Percentiles rank a stretch among this genome's conserved stretches.
phyloP scores from a whole-genome alignment of 2,329 filamentous ascomycete genomes.

The Ophiognomonia clavigignenti-juglandacearum region DNA sequence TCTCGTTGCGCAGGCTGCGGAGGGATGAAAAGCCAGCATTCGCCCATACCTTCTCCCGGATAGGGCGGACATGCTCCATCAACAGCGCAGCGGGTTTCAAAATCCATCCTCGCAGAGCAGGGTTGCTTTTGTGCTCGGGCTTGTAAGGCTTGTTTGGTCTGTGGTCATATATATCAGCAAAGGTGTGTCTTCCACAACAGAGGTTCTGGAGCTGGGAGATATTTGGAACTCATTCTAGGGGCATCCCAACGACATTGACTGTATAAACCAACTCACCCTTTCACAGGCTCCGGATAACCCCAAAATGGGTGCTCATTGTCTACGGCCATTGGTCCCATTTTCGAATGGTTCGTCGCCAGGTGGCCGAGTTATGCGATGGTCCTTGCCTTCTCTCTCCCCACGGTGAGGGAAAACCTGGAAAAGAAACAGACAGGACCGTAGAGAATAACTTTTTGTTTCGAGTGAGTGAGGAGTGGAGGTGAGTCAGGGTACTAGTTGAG shows the following conservation, averaged over 20 bases:
- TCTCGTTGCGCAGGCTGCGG: slow-evolving; percentile 43
- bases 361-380: background rate
- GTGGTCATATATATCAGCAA: slow-evolving; percentile 3
- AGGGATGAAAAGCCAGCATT: slow-evolving; percentile 60
- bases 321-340: slow-evolving; percentile 6
- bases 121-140: slow-evolving; percentile 46
- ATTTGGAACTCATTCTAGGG: background rate
- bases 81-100: slow-evolving; percentile 49
- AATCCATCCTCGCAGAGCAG: slow-evolving; percentile 50
- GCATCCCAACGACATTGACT: background rate
- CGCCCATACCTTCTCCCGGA: slow-evolving; percentile 54
- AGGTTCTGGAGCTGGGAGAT: background rate
- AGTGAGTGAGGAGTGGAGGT: background rate
- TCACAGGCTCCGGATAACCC: slow-evolving; percentile 14
- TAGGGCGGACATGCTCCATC: slow-evolving; percentile 50
- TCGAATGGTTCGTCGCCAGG: background rate
- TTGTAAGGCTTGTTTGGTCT: slow-evolving; percentile 38
- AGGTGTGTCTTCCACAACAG: background rate
- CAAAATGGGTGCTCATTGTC: slow-evolving; percentile 11
- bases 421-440: background rate
- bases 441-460: background rate
- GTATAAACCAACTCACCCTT: slow-evolving; percentile 14
- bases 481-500: background rate
- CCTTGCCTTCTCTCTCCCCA: background rate
- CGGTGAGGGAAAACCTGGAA: background rate